phyloP scores from a whole-genome alignment of 1,284 basidiomycete species.

The Moesziomyces sp. region DNA sequence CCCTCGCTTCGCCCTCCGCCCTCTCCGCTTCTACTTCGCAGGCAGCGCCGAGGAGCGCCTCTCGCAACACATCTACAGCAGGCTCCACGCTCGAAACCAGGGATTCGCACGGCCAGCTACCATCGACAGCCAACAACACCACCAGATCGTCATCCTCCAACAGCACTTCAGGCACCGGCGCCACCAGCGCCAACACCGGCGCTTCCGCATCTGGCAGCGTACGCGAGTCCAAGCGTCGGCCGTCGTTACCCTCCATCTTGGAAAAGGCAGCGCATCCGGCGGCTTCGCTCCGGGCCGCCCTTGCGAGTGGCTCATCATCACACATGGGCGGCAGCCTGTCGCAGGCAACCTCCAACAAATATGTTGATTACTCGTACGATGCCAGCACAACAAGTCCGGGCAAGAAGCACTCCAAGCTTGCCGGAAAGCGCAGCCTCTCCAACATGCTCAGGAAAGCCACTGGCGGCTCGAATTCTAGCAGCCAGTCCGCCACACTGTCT shows the following conservation, averaged over 20 bases:
- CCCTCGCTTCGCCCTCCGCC: slow-evolving; percentile 21
- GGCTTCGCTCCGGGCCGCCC: slow-evolving; percentile 53
- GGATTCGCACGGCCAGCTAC: not conserved
- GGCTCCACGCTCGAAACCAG: not conserved
- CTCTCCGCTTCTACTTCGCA: slow-evolving; percentile 15
- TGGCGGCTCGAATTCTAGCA: slow-evolving; percentile 8
- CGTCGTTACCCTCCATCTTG: slow-evolving; percentile 55
- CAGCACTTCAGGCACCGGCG: not conserved
- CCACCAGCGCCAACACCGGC: not conserved
- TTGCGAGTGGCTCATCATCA: slow-evolving; percentile 27
- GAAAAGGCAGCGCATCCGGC: slow-evolving; percentile 62
- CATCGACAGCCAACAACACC: not conserved
- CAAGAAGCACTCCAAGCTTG: slow-evolving; percentile 30
- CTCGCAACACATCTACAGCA: not conserved
- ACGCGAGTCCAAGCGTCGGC: slow-evolving; percentile 47
- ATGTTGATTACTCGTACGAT: slow-evolving; percentile 24
- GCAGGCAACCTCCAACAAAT: slow-evolving; percentile 18
- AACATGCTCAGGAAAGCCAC: slow-evolving; percentile 57
- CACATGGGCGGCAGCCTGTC: slow-evolving; percentile 15
- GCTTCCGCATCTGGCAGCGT: slow-evolving; percentile 7
- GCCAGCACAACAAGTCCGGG: slow-evolving; percentile 24
- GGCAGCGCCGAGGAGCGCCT: not conserved
- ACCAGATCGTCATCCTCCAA: slow-evolving; percentile 13
- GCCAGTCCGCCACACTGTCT: not conserved
- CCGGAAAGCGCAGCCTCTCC: slow-evolving; percentile 51